Evolutionary conservation across 176 grass and related monocot genomes (phyloP), one percentile per base, ranked within the genome.

Genomic region (Phoenix roebelenii): DNA sequence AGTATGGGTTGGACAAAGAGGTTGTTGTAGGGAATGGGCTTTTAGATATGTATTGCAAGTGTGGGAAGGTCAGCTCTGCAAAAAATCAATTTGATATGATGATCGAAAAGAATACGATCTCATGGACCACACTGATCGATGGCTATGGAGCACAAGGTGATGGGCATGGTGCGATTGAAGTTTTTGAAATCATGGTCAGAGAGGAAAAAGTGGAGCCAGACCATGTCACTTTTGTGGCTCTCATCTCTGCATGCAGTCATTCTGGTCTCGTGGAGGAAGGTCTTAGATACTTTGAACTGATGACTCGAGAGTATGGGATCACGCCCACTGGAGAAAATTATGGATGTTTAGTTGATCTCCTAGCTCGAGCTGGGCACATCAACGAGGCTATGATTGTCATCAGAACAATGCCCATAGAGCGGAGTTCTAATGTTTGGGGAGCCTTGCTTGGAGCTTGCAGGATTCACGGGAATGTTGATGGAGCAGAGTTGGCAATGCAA

Each of bases 231-330:
- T 77, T 77, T 17, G 74, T 77, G 22, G 74, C 63, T 2, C 74
- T 77, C 1, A 55, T 77, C 20, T 77, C 74, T 63, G 74, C 74
- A 16, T 77, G 74, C n/a, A 77, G 74, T 60, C 74, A 77, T 61
- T 77, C 74, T 54, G 74, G 74, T 29, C 58, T 77, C 1, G 18
- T 77, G 5, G 25, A 63, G 55, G 54, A 68, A 77, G 74, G 74
- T 25, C 55, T 77, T 18, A 54, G 30, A 29, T 77, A 77, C 49
- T 77, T 55, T 50, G 55, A 69, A 55, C 17, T 69, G 25, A 77
- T 77, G 74, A 54, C 18, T 58, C 50, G 24, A 52, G 55, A 68
- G 5, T 77, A 52, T 52, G 23, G 64, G 17, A 77, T 77, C 4
- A 49, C 63, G 48, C 74, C 74, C 0, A 61, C 64, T 49, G 18